Conservation (phyloP, 2,329 filamentous ascomycete genomes). For the Ascochyta rabiei region DNA sequence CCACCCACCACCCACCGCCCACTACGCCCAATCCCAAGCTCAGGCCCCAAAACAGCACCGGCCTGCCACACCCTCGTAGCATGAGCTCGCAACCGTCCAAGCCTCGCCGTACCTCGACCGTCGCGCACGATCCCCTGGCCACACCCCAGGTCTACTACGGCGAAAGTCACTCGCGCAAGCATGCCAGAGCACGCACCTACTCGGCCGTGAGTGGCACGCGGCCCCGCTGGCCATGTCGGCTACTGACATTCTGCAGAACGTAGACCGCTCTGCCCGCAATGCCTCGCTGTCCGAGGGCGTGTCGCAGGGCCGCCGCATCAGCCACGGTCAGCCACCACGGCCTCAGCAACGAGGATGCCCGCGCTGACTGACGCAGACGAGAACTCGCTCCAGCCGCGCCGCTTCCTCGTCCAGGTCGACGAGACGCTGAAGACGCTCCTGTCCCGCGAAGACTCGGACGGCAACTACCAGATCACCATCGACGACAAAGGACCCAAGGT, state of each 20-base stretch:
- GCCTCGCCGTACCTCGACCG: conserved; percentile 49
- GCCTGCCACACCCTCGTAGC: conserved; percentile 36
- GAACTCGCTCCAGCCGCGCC: conserved; percentile 69
- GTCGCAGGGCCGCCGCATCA: conserved; percentile 43
- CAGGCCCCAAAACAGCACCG: conserved; percentile 20
- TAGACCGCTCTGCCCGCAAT: conserved; percentile 43
- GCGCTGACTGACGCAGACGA: conserved; percentile 66
- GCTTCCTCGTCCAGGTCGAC: conserved; percentile 87
- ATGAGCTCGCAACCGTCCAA: conserved; percentile 51
- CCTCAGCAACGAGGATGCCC: neutral
- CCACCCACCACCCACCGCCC: neutral
- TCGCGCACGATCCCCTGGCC: conserved; percentile 60
- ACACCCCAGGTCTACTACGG: conserved; percentile 66
- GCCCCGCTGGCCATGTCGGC: neutral
- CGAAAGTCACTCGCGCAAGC: conserved; percentile 54
- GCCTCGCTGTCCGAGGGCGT: conserved; percentile 33
- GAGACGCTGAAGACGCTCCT: conserved; percentile 79
- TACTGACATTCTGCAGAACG: conserved; percentile 31
- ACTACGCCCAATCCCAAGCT: neutral
- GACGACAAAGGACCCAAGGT: conserved; percentile 94
- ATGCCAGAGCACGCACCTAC: conserved; percentile 59
- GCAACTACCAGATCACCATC: conserved; percentile 96
- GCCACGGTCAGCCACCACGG: conserved; percentile 41
- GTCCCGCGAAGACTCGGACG: conserved; percentile 88
- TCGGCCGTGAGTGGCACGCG: conserved; percentile 56